These are phyloP conservation scores for Cenchrus americanus DNA, from an alignment of 176 grass and related monocot species.

Conservation along the genomic window DNA sequence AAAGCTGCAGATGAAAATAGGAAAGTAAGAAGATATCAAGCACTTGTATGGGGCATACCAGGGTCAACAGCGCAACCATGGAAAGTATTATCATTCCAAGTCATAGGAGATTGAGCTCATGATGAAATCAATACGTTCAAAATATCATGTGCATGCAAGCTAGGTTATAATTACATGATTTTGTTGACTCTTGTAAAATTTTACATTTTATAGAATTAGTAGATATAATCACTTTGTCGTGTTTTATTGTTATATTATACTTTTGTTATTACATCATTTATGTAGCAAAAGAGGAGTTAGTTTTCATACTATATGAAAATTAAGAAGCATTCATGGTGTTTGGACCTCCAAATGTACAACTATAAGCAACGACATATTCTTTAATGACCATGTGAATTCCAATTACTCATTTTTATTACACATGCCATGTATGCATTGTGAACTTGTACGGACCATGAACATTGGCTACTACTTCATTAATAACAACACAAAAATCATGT, in stretches of 20 bases:
- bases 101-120: not conserved
- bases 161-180: not conserved
- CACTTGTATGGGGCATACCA: slow-evolving; percentile 30
- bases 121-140: not conserved
- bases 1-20: slow-evolving; percentile 39
- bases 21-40: slow-evolving; percentile 36
- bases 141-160: not conserved
- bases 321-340: too few species aligned
- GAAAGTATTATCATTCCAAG: slow-evolving; percentile 37
- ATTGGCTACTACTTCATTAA: too few species aligned
- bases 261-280: not conserved
- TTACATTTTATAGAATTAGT: not conserved
- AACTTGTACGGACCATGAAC: too few species aligned
- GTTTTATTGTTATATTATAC: not conserved
- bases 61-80: slow-evolving; percentile 26
- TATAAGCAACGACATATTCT: too few species aligned
- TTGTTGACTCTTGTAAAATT: not conserved
- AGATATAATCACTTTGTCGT: not conserved
- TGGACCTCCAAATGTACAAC: too few species aligned
- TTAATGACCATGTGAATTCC: too few species aligned
- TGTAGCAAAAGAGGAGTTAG: not conserved
- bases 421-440: too few species aligned
- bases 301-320: too few species aligned
- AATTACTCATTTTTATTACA: too few species aligned
- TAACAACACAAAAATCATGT: too few species aligned